phyloP scores from a whole-genome alignment of 73 alveolate species.

The Tetrahymena elliotti region DNA sequence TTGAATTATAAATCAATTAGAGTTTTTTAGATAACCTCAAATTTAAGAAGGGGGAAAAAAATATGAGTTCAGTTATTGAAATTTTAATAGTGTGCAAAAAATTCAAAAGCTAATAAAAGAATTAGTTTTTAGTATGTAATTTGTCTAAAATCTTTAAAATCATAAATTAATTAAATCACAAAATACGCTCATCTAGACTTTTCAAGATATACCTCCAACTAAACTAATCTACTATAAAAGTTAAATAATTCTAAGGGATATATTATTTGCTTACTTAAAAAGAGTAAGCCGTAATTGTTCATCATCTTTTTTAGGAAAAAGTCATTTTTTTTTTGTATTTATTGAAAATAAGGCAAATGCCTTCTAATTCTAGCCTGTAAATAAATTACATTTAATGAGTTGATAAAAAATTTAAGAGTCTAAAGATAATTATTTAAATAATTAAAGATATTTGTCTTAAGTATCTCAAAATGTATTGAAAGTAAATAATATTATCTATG shows the following conservation, averaged over 20 bases:
- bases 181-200: not conserved
- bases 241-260: not conserved
- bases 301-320: no score
- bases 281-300: not conserved
- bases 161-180: not conserved
- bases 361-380: not conserved
- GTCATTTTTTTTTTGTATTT: no score
- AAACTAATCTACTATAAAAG: not conserved
- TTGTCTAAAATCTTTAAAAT: not conserved
- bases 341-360: not conserved
- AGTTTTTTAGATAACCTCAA: not conserved
- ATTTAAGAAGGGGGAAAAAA: not conserved
- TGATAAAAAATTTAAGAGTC: no score
- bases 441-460: not conserved
- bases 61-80: not conserved
- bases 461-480: not conserved
- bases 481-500: not conserved
- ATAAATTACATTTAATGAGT: no score
- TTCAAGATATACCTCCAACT: not conserved
- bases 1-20: not conserved
- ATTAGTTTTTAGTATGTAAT: not conserved
- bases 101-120: not conserved
- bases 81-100: not conserved
- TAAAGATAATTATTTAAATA: not conserved
- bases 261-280: not conserved